Conservation (phyloP, 805 yeast species). For the Candida multigemmis region DNA sequence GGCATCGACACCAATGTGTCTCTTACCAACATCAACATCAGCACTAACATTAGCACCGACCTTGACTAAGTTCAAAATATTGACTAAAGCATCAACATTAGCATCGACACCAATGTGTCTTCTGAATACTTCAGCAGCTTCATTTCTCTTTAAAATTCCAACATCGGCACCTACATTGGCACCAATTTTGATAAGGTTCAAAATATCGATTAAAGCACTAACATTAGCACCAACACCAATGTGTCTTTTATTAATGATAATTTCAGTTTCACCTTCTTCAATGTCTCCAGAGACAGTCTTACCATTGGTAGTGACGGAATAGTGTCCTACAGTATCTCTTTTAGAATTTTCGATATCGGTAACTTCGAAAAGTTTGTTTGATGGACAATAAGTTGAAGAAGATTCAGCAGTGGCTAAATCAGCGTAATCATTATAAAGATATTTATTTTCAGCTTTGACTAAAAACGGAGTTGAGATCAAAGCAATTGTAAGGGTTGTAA, state of each 20-base stretch:
- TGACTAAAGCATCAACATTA: constrained; percentile 1
- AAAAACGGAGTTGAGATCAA: too few relatives aligned
- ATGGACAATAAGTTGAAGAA: too few relatives aligned
- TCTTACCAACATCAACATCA: constrained; percentile 5
- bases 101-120: constrained; percentile 5
- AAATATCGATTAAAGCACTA: constrained; percentile 2
- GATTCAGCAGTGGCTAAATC: too few relatives aligned
- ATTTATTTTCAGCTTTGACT: too few relatives aligned
- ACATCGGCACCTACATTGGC: constrained; percentile 4
- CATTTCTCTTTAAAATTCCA: constrained; percentile 3
- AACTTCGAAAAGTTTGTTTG: too few relatives aligned
- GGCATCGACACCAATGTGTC: constrained; percentile 5
- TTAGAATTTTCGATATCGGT: too few relatives aligned
- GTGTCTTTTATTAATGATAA: constrained; percentile 5
- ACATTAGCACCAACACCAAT: constrained; percentile 5
- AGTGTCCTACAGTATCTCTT: too few relatives aligned
- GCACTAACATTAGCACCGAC: too few relatives aligned
- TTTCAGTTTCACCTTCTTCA: constrained; percentile 3
- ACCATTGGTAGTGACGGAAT: not conserved
- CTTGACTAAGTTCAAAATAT: constrained; percentile 2
- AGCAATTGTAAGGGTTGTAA: too few relatives aligned
- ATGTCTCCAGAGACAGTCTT: not conserved
- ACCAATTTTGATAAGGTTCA: constrained; percentile 1
- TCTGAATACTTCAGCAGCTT: constrained; percentile 4
- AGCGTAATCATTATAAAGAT: too few relatives aligned